Base-by-base conservation (phyloP, 1,139 yeast genomes). In the Protomyces pachydermus region DNA sequence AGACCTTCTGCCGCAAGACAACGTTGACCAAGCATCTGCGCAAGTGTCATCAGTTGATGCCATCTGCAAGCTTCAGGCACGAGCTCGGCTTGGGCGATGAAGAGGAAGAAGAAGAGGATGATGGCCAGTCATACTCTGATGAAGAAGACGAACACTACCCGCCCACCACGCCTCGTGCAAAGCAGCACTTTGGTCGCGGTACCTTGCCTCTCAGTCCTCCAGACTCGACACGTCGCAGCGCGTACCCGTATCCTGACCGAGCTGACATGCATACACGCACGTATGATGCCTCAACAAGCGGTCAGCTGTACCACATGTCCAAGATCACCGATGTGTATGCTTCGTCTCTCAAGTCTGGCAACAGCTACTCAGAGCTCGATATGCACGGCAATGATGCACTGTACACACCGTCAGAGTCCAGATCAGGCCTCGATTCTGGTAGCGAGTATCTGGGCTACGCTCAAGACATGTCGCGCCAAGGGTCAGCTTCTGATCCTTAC, bases 1-100 rank as follows among this genome's bases (percentile, higher is more conserved):
- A 86, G 74, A 78, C 84, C 67, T 65, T 65, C 28, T 65, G 66
- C 38, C 60, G 66, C 25, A 65, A 65, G 56, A 65, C 66, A 25
- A 65, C 66, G 4, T 54, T 65, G 48, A 65, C 66, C 16, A 65
- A 65, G 54, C 66, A 65, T 39, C 52, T 60, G 28, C 53, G 66
- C 18, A 63, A 66, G 16, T 53, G 58, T n/a, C 66, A 65, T 51
- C 63, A 63, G 25, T 54, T 42, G 12, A 42, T 42, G 48, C 48
- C 48, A 12, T 42, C 48, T 16, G 32, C 28, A 52, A 52, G 52
- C 2, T 55, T 42, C 48, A 42, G 23, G 48, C 48, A 42, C 23
- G 48, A 42, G 48, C 23, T 42, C 5, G 48, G 48, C 16, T 20
- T 42, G 14, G 48, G 23, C 5, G 48, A 42, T 18, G 48, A 42